Base-by-base conservation (phyloP, 176 grass and related monocot species). In the Tuctoria greenei region DNA sequence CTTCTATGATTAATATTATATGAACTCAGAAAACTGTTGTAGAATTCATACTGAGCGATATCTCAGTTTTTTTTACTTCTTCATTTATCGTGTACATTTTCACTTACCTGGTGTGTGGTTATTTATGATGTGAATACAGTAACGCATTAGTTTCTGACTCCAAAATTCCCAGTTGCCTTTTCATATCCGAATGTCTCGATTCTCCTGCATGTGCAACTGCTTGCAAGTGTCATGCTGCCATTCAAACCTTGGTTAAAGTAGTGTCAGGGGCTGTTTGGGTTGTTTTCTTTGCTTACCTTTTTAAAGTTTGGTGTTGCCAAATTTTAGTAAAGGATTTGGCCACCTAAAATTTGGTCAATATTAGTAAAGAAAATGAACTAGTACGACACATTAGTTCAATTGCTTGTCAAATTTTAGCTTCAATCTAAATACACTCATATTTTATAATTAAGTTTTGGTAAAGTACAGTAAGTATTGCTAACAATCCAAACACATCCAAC, bases 21-120 rank as follows among this genome's bases (percentile, higher is more conserved):
- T 87, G 89, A 91, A 80, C 81, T 91, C 85, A 49, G 58, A 65
- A 72, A 72, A 72, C 56, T 64, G 60, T 84, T 80, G 81, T 91
- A 82, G 73, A 78, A 73, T 64, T 59, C 45, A 73, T 45, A 81
- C 77, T 11, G 25, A 56, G 56, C 64, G 47, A 61, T 41, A 72
- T 78, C 71, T n/a, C 46, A 77, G 77, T 34, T 58, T 66, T 23
- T 73, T 77, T n/a, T n/a, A 31, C 61, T 4, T 21, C 40, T 24
- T 36, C 14, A 1, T 2, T 34, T 23, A 11, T 75, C 55, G 12
- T 79, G 69, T 88, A 80, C 69, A 83, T 62, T 79, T 13, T 20
- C n/a, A 26, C 73, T 77, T 42, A 65, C 67, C 58, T 79, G 56
- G 18, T 24, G n/a, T 20, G 40, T 41, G 42, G 20, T 39, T 13